Conservation (phyloP, 495 filamentous ascomycete species). For the Clavariopsis aquatica region DNA sequence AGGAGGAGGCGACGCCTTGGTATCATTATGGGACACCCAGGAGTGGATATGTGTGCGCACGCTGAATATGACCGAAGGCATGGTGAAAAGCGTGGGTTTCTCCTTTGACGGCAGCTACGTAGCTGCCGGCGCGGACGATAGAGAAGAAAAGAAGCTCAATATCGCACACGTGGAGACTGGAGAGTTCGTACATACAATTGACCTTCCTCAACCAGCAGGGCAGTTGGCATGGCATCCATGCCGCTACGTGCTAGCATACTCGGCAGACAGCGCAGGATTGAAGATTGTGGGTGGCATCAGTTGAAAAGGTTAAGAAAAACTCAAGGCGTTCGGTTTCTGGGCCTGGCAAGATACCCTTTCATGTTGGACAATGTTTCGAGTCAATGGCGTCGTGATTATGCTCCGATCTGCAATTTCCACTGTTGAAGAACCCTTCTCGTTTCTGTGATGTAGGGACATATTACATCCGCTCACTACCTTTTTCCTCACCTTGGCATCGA, state of each 20-base stretch:
- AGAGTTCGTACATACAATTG: constrained; percentile 78
- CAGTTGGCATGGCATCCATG: constrained; percentile 86
- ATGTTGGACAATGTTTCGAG: not conserved
- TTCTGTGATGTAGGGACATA: not conserved
- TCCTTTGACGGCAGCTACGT: constrained; percentile 89
- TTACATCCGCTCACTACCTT: too few relatives aligned
- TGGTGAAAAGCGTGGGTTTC: constrained; percentile 83
- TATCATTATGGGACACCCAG: constrained; percentile 87
- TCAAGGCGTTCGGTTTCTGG: not conserved
- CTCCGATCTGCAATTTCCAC: not conserved
- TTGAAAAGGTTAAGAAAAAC: constrained; percentile 1
- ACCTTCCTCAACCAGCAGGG: constrained; percentile 59
- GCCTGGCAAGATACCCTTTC: not conserved
- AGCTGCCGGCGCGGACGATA: constrained; percentile 79
- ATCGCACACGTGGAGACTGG: constrained; percentile 86
- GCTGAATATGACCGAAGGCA: constrained; percentile 68
- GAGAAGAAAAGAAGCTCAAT: constrained; percentile 55
- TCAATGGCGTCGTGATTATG: not conserved
- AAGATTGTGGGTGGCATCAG: constrained; percentile 69
- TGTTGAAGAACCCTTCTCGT: not conserved
- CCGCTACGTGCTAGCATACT: constrained; percentile 86
- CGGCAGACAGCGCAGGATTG: constrained; percentile 74
- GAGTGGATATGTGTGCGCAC: constrained; percentile 90
- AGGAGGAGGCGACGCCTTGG: constrained; percentile 84
- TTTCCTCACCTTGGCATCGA: too few relatives aligned